These are phyloP conservation scores for Arxiozyma slooffiae DNA, from an alignment of 1,139 yeast species.

Conservation along the genomic window DNA sequence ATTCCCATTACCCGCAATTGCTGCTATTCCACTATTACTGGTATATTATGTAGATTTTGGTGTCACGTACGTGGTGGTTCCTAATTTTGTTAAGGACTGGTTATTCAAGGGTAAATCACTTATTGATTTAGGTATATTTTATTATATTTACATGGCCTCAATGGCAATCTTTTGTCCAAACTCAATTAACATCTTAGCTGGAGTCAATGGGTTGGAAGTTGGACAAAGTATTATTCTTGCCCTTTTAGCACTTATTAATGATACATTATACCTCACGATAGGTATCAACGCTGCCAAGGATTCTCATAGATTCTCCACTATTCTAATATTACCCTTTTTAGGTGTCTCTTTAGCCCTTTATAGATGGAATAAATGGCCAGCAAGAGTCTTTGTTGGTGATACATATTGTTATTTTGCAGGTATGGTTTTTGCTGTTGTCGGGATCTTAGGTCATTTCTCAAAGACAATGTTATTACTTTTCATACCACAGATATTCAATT, in stretches of 20 bases:
- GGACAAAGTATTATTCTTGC: constrained; percentile 85
- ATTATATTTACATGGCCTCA: constrained; percentile 83
- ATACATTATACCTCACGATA: constrained; percentile 53
- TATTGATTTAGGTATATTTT: constrained; percentile 67
- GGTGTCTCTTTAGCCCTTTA: constrained; percentile 76
- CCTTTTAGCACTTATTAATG: constrained; percentile 61
- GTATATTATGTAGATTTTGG: constrained; percentile 94
- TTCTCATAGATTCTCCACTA: constrained; percentile 73
- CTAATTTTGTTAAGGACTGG: constrained; percentile 47
- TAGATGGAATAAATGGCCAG: constrained; percentile 82
- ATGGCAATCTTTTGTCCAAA: constrained; percentile 91
- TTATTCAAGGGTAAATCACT: constrained; percentile 33
- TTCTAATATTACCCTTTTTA: constrained; percentile 71
- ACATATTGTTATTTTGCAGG: constrained; percentile 97
- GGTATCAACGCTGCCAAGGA: constrained; percentile 60
- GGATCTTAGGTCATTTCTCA: constrained; percentile 91
- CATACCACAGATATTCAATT: constrained; percentile 83
- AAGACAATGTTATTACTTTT: constrained; percentile 80
- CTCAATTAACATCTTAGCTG: constrained; percentile 93
- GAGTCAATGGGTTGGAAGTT: constrained; percentile 91
- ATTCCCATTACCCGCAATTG: constrained; percentile 89
- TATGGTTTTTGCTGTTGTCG: constrained; percentile 96
- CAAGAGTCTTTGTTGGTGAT: constrained; percentile 91
- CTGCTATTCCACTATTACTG: constrained; percentile 79
- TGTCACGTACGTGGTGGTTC: constrained; percentile 81